Conservation (phyloP, 768 basidiomycete genomes). For the Russula brevipes region DNA sequence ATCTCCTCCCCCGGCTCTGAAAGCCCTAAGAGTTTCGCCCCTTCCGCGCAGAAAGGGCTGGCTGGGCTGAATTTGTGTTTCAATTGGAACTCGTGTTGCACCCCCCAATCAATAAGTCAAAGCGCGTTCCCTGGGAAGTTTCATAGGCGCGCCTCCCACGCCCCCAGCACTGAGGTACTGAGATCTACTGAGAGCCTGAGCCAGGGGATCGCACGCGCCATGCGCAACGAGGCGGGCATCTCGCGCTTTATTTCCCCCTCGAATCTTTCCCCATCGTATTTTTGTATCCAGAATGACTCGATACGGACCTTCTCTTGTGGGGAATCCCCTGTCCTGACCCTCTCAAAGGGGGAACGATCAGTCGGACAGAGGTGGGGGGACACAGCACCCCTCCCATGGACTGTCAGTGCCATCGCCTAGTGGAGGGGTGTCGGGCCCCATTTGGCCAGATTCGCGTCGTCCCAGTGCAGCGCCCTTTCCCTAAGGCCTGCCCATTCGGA, state of each 20-base stretch:
- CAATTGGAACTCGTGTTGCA: background rate
- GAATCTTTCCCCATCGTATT: background rate
- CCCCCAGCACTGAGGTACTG: background rate
- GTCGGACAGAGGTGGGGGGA: too few relatives aligned
- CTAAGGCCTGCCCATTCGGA: too few relatives aligned
- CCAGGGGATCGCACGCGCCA: too few relatives aligned
- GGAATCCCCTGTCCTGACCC: background rate
- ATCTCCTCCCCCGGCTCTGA: background rate
- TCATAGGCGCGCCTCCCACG: slow-evolving; percentile 11
- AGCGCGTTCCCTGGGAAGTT: slow-evolving; percentile 13
- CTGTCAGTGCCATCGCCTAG: background rate
- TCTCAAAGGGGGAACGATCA: background rate
- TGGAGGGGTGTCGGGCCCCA: background rate
- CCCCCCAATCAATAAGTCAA: background rate
- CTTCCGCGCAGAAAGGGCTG: background rate
- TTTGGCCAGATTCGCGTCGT: background rate
- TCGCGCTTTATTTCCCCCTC: background rate
- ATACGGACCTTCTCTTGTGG: background rate
- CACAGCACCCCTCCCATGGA: too few relatives aligned
- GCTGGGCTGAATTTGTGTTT: background rate
- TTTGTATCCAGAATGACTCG: slow-evolving; percentile 1
- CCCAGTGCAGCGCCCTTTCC: too few relatives aligned
- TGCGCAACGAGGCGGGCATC: too few relatives aligned
- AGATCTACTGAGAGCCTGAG: too few relatives aligned
- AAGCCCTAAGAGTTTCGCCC: background rate